Evolutionary conservation across 352 stramenopile genomes (phyloP).

Genomic region (Phytopythium chamaehyphon): DNA sequence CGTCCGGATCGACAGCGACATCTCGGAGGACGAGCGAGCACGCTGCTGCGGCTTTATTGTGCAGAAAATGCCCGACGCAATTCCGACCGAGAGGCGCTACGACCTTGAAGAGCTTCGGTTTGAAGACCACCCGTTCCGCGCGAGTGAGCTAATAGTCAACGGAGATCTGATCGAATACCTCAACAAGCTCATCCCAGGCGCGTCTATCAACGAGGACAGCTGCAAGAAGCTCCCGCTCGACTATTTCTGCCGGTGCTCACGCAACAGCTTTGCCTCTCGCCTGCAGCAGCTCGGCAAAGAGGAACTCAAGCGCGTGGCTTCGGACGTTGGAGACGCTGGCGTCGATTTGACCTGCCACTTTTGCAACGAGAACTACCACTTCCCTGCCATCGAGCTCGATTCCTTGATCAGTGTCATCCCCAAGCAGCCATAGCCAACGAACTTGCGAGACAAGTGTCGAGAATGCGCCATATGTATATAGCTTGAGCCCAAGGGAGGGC

Average conservation of each 20-base stretch:
- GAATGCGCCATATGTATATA: constrained; percentile 1
- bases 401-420: constrained; percentile 24
- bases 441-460: not conserved
- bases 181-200: constrained; percentile 72
- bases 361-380: constrained; percentile 78
- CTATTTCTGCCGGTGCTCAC: constrained; percentile 83
- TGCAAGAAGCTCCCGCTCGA: constrained; percentile 67
- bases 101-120: constrained; percentile 66
- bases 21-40: constrained; percentile 34
- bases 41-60: constrained; percentile 73
- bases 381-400: constrained; percentile 47
- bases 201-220: constrained; percentile 47
- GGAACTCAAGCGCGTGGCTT: constrained; percentile 46
- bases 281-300: constrained; percentile 45
- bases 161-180: constrained; percentile 64
- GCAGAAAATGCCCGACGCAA: constrained; percentile 71
- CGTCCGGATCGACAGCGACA: constrained; percentile 64
- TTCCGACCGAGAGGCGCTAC: constrained; percentile 48
- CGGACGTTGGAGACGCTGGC: constrained; percentile 42
- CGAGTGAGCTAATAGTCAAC: constrained; percentile 42
- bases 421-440: constrained; percentile 12
- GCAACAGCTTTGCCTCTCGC: constrained; percentile 51
- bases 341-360: constrained; percentile 83
- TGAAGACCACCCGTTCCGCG: constrained; percentile 41
- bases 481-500: not conserved